A percentile compares a stretch with the other conserved stretches of the same genome.
These are phyloP conservation scores for Elongisporangium senticosum DNA, from an alignment of 352 stramenopile species.

Conservation along the genomic window DNA sequence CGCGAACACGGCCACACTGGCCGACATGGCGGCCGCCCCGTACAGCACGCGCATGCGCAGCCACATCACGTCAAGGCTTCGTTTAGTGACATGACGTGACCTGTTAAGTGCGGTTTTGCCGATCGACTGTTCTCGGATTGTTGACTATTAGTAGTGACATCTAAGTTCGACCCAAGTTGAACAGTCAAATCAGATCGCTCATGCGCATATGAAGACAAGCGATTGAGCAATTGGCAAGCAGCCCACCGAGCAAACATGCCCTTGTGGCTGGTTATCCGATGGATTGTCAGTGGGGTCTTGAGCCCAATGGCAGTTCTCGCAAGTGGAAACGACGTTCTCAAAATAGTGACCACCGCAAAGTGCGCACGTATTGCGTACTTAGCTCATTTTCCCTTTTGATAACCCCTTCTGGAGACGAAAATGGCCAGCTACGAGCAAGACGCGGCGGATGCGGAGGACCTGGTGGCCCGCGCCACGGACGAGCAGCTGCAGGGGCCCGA, in stretches of 20 bases:
- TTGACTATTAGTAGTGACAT: background rate
- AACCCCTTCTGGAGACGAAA: constrained; percentile 1
- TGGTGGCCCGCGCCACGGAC: constrained; percentile 58
- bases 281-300: no score
- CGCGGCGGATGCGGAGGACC: constrained; percentile 26
- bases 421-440: constrained; percentile 45
- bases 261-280: no score
- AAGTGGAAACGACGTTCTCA: background rate
- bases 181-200: background rate
- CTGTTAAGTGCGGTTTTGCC: background rate
- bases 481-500: constrained; percentile 41
- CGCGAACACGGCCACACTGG: constrained; percentile 68
- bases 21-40: constrained; percentile 74
- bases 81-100: background rate
- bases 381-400: background rate
- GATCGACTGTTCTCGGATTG: no score
- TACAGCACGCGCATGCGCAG: constrained; percentile 58
- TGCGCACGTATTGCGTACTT: background rate
- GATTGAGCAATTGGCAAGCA: no score
- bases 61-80: constrained; percentile 20
- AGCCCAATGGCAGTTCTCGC: background rate
- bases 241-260: no score
- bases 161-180: background rate
- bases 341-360: background rate
- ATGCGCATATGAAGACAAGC: no score